phyloP scores from a whole-genome alignment of 164 flowering plant species.

The Akebia trifoliata region DNA sequence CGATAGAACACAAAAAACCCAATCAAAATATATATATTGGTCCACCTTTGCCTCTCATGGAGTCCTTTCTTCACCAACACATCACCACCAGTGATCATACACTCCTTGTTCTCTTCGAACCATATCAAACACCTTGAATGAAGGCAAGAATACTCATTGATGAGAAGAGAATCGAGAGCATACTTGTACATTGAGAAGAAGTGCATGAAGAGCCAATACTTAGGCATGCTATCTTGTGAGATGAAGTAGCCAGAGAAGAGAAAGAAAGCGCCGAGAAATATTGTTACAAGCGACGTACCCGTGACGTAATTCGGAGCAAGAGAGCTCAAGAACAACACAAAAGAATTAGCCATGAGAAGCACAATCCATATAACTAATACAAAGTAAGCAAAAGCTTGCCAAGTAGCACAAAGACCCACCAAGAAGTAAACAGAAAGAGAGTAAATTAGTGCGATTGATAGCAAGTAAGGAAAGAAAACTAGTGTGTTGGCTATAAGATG shows the following conservation, averaged over 20 bases:
- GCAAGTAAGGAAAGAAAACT: conserved; percentile 80
- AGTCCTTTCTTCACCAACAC: conserved; percentile 72
- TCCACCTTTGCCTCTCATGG: conserved; percentile 69
- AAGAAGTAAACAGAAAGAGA: conserved; percentile 72
- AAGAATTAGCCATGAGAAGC: conserved; percentile 83
- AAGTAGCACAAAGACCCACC: conserved; percentile 78
- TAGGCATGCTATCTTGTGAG: conserved; percentile 66
- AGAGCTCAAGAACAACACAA: conserved; percentile 84
- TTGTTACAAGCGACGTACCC: conserved; percentile 73
- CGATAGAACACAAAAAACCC: conserved; percentile 83
- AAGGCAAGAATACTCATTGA: conserved; percentile 88
- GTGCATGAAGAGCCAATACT: conserved; percentile 87
- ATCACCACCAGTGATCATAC: conserved; percentile 70
- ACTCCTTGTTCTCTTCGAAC: conserved; percentile 46
- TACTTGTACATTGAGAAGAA: conserved; percentile 89
- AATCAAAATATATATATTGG: conserved; percentile 62
- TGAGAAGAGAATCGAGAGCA: conserved; percentile 72
- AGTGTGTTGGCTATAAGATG: conserved; percentile 82
- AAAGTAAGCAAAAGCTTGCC: conserved; percentile 75
- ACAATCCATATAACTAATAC: conserved; percentile 79
- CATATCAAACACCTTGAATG: conserved; percentile 61
- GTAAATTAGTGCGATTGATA: conserved; percentile 63
- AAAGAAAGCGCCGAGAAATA: conserved; percentile 68
- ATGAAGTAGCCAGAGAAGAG: conserved; percentile 98
- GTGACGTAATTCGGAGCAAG: conserved; percentile 85